A percentile compares a stretch with the other conserved stretches of the same genome.
phyloP scores from a whole-genome alignment of 257 asterid species.

The Solanum sejunctum region DNA sequence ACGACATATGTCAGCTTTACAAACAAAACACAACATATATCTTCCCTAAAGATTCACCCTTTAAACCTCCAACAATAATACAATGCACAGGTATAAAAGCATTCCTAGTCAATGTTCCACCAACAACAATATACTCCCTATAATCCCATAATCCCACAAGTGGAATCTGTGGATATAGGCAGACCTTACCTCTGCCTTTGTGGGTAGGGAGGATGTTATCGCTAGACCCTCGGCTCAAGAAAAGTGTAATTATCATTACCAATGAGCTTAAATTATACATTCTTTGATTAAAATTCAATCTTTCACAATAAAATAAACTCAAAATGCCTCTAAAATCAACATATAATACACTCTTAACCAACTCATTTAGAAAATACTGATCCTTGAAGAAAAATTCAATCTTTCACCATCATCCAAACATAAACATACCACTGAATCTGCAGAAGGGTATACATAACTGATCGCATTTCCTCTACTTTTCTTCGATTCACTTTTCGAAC shows the following conservation, averaged over 20 bases:
- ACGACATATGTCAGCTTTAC: background rate
- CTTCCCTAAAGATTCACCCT: background rate
- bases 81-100: background rate
- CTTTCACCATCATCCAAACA: background rate
- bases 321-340: background rate
- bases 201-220: background rate
- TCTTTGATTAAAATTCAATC: background rate
- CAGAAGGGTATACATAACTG: conserved; percentile 40
- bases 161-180: background rate
- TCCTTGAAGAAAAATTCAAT: background rate
- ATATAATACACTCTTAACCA: background rate
- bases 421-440: conserved; percentile 35
- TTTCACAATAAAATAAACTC: background rate
- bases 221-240: background rate
- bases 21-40: background rate
- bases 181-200: background rate
- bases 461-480: conserved; percentile 31
- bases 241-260: background rate
- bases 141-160: background rate
- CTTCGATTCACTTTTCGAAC: conserved; percentile 16
- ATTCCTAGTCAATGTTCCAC: background rate
- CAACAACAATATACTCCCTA: background rate
- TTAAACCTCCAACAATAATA: background rate
- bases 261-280: background rate
- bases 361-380: background rate